Percentiles rank a stretch among this genome's conserved stretches.
Evolutionary conservation across 495 filamentous ascomycete genomes (phyloP).

Genomic region (Lepraria neglecta): DNA sequence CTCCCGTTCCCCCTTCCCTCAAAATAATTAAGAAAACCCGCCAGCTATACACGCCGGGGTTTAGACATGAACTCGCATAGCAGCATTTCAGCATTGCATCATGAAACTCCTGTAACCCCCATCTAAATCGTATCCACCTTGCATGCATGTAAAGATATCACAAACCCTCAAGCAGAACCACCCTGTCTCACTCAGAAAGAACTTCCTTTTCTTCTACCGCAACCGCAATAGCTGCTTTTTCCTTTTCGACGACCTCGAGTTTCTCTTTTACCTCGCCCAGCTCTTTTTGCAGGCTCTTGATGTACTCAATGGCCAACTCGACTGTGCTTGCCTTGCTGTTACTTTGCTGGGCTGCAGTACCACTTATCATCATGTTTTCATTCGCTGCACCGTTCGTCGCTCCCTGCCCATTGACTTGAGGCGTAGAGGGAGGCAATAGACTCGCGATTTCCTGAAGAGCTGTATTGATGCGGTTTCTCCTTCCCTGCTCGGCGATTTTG

Average conservation of each 20-base stretch:
- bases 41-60: too few species aligned
- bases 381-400: conserved; percentile 28
- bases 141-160: background rate
- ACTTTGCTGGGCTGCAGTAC: conserved; percentile 46
- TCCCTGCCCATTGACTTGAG: conserved; percentile 41
- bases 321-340: conserved; percentile 96
- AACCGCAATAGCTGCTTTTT: background rate
- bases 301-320: conserved; percentile 92
- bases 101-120: too few species aligned
- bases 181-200: background rate
- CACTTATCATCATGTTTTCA: conserved; percentile 28
- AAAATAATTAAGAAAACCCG: too few species aligned
- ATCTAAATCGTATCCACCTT: background rate
- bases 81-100: too few species aligned
- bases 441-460: conserved; percentile 87
- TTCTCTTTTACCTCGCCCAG: conserved; percentile 59
- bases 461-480: conserved; percentile 89
- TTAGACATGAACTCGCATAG: too few species aligned
- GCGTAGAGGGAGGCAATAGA: conserved; percentile 55
- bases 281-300: conserved; percentile 73
- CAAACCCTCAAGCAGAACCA: background rate
- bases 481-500: conserved; percentile 95
- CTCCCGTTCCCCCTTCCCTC: too few species aligned
- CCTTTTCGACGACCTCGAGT: conserved; percentile 31
- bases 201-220: background rate